Percentiles rank a stretch among this genome's conserved stretches.
phyloP scores from a whole-genome alignment of 164 flowering plant species.

The Stephania cephalantha region DNA sequence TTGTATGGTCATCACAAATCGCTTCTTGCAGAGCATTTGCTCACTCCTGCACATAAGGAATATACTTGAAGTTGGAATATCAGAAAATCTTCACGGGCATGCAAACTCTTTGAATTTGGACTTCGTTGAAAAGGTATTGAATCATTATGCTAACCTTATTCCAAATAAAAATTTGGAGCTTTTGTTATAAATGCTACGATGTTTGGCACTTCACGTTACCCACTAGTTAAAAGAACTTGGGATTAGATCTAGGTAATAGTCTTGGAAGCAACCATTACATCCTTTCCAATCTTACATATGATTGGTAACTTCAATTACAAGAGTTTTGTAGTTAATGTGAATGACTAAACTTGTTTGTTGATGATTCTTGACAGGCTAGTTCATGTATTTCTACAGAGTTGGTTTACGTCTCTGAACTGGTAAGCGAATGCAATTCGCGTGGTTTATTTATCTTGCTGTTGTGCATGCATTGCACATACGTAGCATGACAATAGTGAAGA shows the following conservation, averaged over 20 bases:
- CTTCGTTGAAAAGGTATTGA: constrained; percentile 64
- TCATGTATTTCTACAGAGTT: constrained; percentile 69
- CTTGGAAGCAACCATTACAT: background rate
- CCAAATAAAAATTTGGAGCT: background rate
- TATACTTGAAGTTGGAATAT: constrained; percentile 84
- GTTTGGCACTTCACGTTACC: background rate
- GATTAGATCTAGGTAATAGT: background rate
- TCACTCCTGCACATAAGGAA: constrained; percentile 75
- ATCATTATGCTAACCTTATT: background rate
- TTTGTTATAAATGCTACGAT: background rate
- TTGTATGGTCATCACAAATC: background rate
- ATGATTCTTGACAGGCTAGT: constrained; percentile 46
- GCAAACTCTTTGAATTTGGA: constrained; percentile 42
- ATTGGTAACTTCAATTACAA: too few relatives aligned
- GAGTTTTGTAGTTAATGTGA: background rate
- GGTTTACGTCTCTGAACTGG: constrained; percentile 92
- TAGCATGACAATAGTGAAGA: too few relatives aligned
- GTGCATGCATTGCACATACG: too few relatives aligned
- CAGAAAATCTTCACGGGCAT: constrained; percentile 60
- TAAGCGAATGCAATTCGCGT: constrained; percentile 21
- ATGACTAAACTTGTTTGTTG: background rate
- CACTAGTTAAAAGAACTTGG: background rate
- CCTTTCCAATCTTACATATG: too few relatives aligned
- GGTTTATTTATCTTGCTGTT: too few relatives aligned
- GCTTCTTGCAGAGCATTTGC: constrained; percentile 54